These are phyloP conservation scores for Cystobasidium sp. DNA, from an alignment of 1,284 basidiomycete genomes.

Conservation along the genomic window DNA sequence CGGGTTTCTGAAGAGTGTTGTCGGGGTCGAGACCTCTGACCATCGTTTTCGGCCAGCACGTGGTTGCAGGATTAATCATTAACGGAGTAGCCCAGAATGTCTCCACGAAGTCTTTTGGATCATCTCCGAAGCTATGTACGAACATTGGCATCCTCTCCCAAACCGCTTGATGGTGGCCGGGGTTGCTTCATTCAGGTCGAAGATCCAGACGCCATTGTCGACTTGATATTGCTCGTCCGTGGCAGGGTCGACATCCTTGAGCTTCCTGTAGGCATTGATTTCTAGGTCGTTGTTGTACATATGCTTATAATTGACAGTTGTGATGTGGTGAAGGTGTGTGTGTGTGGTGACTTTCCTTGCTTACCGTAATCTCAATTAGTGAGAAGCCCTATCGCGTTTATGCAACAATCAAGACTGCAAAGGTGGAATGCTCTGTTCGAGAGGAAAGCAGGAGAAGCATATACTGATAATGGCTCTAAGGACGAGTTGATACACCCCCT, in stretches of 20 bases:
- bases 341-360: too few species aligned
- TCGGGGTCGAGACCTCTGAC: not conserved
- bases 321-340: too few species aligned
- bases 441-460: too few species aligned
- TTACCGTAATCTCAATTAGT: too few species aligned
- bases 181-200: not conserved
- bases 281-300: not conserved
- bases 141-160: not conserved
- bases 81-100: slow-evolving; percentile 13
- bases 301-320: too few species aligned
- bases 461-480: too few species aligned
- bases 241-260: not conserved
- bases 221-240: slow-evolving; percentile 2
- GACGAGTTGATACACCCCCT: too few species aligned
- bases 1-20: not conserved
- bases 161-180: not conserved
- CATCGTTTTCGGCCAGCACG: not conserved
- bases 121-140: not conserved
- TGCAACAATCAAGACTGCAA: too few species aligned
- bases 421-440: too few species aligned
- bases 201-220: slow-evolving; percentile 5
- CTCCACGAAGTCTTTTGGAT: not conserved
- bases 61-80: not conserved
- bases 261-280: slow-evolving; percentile 2
- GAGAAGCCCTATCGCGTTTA: too few species aligned